A percentile compares a stretch with the other conserved stretches of the same genome.
Evolutionary conservation across 371 early-diverging fungal species (phyloP).

Genomic region (Mortierella sp.): DNA sequence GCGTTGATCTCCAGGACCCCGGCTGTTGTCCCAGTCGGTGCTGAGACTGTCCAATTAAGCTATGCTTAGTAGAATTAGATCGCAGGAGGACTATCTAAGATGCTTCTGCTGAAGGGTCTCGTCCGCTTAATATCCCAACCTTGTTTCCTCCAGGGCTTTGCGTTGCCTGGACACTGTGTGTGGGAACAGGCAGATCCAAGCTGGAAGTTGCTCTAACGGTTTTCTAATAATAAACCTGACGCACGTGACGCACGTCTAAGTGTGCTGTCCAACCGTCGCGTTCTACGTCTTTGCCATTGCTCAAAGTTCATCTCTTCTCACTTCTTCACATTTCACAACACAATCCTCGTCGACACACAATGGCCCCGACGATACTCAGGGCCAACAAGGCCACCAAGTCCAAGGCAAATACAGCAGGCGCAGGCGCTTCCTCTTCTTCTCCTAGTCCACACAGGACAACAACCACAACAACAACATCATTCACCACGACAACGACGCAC

Average conservation of each 20-base stretch:
- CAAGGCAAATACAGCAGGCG: conserved; percentile 9
- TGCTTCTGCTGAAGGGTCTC: too few relatives aligned
- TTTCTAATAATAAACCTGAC: neutral
- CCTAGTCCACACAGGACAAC: neutral
- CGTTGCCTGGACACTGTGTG: too few relatives aligned
- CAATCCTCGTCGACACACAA: neutral
- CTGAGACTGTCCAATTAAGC: conserved; percentile 38
- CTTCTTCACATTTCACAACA: neutral
- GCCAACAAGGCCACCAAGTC: conserved; percentile 34
- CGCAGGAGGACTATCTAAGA: neutral
- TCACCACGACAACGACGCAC: neutral
- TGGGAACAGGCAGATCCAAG: neutral
- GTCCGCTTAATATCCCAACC: neutral
- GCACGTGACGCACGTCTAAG: neutral
- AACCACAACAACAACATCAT: neutral
- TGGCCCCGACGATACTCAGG: conserved; percentile 31
- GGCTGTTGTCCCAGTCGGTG: conserved; percentile 44
- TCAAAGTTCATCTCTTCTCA: neutral
- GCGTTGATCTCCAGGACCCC: conserved; percentile 47
- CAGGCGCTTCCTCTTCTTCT: neutral
- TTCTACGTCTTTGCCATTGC: neutral
- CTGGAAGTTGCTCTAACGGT: too few relatives aligned
- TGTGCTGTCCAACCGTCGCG: neutral
- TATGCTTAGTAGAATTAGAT: conserved; percentile 23
- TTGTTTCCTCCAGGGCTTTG: too few relatives aligned